Conservation (phyloP, 805 yeast species). For the Priceomyces haplophilus region DNA sequence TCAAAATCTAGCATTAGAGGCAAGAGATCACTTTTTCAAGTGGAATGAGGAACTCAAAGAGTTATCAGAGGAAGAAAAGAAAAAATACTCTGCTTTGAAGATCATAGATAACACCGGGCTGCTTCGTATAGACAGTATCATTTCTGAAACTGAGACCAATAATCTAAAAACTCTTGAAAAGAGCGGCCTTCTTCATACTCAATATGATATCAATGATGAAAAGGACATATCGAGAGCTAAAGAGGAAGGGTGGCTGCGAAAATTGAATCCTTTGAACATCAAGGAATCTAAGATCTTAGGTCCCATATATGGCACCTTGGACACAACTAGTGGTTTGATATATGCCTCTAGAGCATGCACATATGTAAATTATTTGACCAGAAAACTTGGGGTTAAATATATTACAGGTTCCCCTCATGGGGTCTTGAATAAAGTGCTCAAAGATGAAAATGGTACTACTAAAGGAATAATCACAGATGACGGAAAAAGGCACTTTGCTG, state of each 20-base stretch:
- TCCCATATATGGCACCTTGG: conserved; percentile 16
- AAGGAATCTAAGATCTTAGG: conserved; percentile 5
- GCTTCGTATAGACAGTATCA: conserved; percentile 24
- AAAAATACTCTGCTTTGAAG: conserved; percentile 17
- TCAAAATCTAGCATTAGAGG: conserved; percentile 17
- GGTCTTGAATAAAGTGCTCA: conserved; percentile 19
- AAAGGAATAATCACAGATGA: conserved; percentile 21
- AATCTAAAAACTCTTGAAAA: conserved; percentile 18
- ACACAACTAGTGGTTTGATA: conserved; percentile 30
- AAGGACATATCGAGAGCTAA: conserved; percentile 29
- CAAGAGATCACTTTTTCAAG: conserved; percentile 14
- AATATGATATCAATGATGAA: conserved; percentile 24
- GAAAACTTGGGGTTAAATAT: conserved; percentile 31
- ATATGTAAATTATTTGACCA: conserved; percentile 26
- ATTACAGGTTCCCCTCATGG: conserved; percentile 22
- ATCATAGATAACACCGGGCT: conserved; percentile 26
- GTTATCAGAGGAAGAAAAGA: conserved; percentile 20
- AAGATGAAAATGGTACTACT: conserved; percentile 8
- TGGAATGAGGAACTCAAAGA: conserved; percentile 22
- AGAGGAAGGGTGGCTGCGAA: conserved; percentile 24
- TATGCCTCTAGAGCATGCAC: conserved; percentile 32
- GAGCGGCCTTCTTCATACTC: conserved; percentile 24
- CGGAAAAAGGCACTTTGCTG: conserved; percentile 22
- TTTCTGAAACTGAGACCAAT: conserved; percentile 13
- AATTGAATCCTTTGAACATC: conserved; percentile 15